Base-by-base conservation (phyloP, 306 rosid genomes). In the Fragaria ananassa region DNA sequence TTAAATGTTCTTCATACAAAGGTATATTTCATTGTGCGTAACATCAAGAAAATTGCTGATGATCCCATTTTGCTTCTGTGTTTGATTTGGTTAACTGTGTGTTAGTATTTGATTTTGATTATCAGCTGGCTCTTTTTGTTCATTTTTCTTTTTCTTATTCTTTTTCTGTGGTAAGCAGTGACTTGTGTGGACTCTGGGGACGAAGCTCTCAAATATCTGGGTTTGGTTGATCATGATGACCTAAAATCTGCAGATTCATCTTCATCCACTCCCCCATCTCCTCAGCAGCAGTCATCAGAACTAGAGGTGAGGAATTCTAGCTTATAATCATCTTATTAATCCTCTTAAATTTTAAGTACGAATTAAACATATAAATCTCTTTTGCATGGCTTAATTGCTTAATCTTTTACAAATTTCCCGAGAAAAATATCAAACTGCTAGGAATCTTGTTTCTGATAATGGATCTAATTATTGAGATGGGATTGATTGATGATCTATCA, bases 161-260 rank as follows among this genome's bases (percentile, higher is more conserved):
- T 45, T 45, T n/a, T 60, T 60, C 45, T 49, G 35, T 46, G 72
- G 54, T 67, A 67, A 62, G 70, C 87, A 96, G 99, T 96, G 72
- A 96, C 99, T 7, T 89, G 89, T 35, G 98, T 96, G 80, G 93
- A 96, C 49, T 96, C 99, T 69, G 98, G 99, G 45, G 94, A 96
- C 58, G 92, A 92, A 88, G 98, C 99, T 72, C 86, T 96, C 68
- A 85, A 91, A 83, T 96, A 89, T 81, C 81, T 96, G 78, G 91
- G 98, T 10, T 85, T 92, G 53, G 69, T 83, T 78, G 91, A 87
- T 62, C 78, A 86, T 67, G 77, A 86, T 67, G 74, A 87, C 44
- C 70, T 74, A 25, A 75, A 75, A 62, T 68, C 74, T 45, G 41
- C 75, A 13, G 35, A 75, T 29, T 73, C 85, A 39, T 76, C 86